These are phyloP conservation scores for Venturia oleaginea DNA, from an alignment of 2,329 filamentous ascomycete species.

Conservation along the genomic window DNA sequence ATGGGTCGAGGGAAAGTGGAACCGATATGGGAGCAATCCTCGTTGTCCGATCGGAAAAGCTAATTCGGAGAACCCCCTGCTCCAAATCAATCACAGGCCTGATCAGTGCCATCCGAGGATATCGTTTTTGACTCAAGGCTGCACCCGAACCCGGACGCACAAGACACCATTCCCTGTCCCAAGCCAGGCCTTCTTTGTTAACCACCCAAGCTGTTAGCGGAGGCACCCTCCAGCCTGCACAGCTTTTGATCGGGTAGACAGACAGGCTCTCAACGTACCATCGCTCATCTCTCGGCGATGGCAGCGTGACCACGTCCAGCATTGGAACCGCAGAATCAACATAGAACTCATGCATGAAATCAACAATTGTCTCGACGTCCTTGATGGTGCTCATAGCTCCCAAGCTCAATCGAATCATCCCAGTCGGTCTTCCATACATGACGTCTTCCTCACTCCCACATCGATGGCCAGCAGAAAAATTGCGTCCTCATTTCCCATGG, in stretches of 20 bases:
- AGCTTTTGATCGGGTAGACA: constrained; percentile 93
- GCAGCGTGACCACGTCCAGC: neutral
- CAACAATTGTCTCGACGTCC: constrained; percentile 65
- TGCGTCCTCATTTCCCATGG: constrained; percentile 75
- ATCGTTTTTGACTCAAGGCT: constrained; percentile 79
- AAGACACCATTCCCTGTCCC: constrained; percentile 96
- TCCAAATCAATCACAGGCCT: constrained; percentile 65
- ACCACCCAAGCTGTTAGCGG: constrained; percentile 61
- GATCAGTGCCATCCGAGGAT: constrained; percentile 80
- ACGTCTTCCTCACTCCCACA: constrained; percentile 80
- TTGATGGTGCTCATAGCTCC: constrained; percentile 77
- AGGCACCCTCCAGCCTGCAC: constrained; percentile 68
- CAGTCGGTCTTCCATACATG: constrained; percentile 76
- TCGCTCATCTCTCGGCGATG: neutral
- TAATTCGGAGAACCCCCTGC: constrained; percentile 54
- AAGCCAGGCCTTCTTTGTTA: constrained; percentile 71
- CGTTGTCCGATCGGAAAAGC: constrained; percentile 33
- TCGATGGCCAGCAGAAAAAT: constrained; percentile 75
- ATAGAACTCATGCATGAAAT: constrained; percentile 51
- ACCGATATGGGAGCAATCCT: constrained; percentile 28
- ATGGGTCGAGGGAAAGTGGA: constrained; percentile 61
- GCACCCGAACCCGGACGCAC: constrained; percentile 77
- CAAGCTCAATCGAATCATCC: constrained; percentile 74
- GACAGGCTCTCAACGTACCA: constrained; percentile 36
- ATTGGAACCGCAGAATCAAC: constrained; percentile 21